Percentiles rank a stretch among this genome's conserved stretches.
Evolutionary conservation across 768 basidiomycete genomes (phyloP).

Genomic region (Tremella fuciformis): DNA sequence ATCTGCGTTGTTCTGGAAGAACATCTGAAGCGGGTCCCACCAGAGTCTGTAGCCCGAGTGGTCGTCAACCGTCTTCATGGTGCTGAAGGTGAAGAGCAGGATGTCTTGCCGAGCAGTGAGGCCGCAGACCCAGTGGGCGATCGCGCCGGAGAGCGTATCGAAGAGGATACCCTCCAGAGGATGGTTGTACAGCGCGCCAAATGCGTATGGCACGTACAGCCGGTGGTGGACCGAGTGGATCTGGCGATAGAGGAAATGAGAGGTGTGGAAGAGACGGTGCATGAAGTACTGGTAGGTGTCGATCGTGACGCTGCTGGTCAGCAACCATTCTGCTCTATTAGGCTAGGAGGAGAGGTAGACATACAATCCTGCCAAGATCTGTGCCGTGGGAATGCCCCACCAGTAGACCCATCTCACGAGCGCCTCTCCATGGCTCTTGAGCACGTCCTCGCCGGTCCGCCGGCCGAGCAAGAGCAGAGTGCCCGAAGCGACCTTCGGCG

Average conservation of each 20-base stretch:
- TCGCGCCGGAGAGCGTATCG: conserved; percentile 72
- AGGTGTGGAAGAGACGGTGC: conserved; percentile 86
- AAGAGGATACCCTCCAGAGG: conserved; percentile 89
- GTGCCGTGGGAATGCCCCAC: conserved; percentile 79
- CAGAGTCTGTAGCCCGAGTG: conserved; percentile 88
- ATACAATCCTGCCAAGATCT: conserved; percentile 77
- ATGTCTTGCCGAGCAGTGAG: conserved; percentile 80
- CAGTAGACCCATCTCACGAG: conserved; percentile 74
- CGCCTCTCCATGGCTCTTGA: conserved; percentile 52
- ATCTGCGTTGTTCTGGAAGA: conserved; percentile 86
- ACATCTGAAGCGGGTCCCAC: conserved; percentile 83
- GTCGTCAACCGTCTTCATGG: conserved; percentile 90
- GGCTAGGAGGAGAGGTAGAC: conserved; percentile 51
- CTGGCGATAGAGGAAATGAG: conserved; percentile 83
- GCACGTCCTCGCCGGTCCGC: conserved; percentile 51
- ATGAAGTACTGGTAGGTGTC: conserved; percentile 99
- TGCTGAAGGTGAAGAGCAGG: conserved; percentile 76
- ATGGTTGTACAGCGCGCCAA: conserved; percentile 95
- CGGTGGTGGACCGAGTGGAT: conserved; percentile 94
- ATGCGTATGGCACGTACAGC: conserved; percentile 94
- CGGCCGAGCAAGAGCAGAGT: conserved; percentile 55
- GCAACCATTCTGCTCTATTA: neutral
- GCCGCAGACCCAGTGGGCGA: conserved; percentile 67
- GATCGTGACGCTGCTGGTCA: conserved; percentile 69
- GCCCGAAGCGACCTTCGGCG: conserved; percentile 53